phyloP scores from a whole-genome alignment of 768 basidiomycete genomes.

The Pulveroboletus sp. region DNA sequence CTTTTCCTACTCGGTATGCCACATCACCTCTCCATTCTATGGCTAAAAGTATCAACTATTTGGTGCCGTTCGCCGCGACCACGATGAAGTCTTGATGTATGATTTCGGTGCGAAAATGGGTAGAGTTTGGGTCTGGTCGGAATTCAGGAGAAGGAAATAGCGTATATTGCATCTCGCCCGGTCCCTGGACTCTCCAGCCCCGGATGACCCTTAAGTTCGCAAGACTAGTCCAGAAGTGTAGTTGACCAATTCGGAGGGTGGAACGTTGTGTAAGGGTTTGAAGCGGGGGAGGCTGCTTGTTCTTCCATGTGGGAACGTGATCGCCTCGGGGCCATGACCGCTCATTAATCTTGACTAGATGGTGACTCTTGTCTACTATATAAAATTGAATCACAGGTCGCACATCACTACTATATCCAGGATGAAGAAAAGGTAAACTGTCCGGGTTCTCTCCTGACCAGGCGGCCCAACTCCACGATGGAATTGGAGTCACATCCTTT shows the following conservation, averaged over 20 bases:
- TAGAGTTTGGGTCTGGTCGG: not conserved
- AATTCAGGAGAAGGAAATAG: not conserved
- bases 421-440: not conserved
- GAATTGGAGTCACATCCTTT: constrained; percentile 2
- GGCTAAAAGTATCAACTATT: constrained; percentile 4
- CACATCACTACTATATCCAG: not conserved
- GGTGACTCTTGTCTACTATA: constrained; percentile 1
- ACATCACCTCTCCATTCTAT: constrained; percentile 14
- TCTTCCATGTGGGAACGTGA: not conserved
- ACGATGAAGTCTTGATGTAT: constrained; percentile 12
- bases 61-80: not conserved
- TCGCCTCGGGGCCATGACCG: not conserved
- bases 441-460: constrained; percentile 1
- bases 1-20: constrained; percentile 11
- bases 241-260: not conserved
- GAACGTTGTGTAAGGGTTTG: not conserved
- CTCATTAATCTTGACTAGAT: constrained; percentile 1
- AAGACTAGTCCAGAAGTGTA: constrained; percentile 15
- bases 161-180: not conserved
- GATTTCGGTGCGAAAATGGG: not conserved
- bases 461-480: constrained; percentile 19
- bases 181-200: not conserved
- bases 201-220: constrained; percentile 1
- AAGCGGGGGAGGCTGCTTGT: not conserved
- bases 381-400: constrained; percentile 5